Evolutionary conservation across 148 eudicot species (phyloP).

Genomic region (Selenicereus undatus): DNA sequence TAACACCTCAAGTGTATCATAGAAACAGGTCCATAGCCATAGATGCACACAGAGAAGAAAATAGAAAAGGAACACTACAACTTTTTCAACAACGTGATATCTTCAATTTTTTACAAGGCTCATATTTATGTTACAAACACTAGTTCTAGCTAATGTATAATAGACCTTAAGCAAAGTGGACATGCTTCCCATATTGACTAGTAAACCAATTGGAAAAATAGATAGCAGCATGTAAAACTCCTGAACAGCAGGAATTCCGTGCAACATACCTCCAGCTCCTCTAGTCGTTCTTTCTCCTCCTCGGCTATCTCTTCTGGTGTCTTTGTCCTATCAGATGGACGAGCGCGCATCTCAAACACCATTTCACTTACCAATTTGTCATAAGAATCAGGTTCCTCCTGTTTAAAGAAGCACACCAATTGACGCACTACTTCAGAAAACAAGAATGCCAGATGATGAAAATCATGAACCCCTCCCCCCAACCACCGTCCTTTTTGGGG

Average conservation of each 20-base stretch:
- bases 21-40: not conserved
- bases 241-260: conserved; percentile 2
- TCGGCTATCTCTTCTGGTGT: conserved; percentile 91
- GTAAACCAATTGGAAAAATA: not conserved
- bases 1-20: not conserved
- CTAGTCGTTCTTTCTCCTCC: conserved; percentile 89
- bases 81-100: too few relatives aligned
- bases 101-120: not conserved
- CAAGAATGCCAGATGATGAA: not conserved
- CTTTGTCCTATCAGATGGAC: conserved; percentile 88
- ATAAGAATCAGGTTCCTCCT: conserved; percentile 85
- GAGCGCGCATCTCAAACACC: conserved; percentile 75
- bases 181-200: not conserved
- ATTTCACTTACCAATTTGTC: conserved; percentile 73
- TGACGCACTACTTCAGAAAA: not conserved
- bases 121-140: not conserved
- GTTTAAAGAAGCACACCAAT: conserved; percentile 14
- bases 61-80: not conserved
- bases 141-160: not conserved
- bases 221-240: not conserved
- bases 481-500: too few relatives aligned
- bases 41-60: not conserved
- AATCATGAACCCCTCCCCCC: not conserved
- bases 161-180: not conserved
- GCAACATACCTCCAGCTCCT: conserved; percentile 66